Conservation (phyloP, 306 rosid species). For the Rubus idaeus region DNA sequence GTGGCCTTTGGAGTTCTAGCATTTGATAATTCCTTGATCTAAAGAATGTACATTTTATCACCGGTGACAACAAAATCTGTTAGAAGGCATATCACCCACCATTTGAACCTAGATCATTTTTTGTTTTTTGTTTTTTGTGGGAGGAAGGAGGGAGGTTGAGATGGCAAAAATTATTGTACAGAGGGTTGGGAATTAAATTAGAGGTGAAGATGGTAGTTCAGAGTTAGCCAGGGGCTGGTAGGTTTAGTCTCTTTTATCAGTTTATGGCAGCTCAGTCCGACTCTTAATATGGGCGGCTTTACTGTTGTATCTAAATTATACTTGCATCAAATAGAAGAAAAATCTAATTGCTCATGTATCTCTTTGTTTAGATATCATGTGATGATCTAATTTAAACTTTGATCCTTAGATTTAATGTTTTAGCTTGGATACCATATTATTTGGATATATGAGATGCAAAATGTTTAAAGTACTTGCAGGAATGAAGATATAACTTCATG, state of each 20-base stretch:
- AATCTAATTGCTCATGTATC: slow-evolving; percentile 10
- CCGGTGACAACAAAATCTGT: slow-evolving; percentile 7
- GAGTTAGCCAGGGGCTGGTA: slow-evolving; percentile 18
- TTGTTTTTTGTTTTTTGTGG: background rate
- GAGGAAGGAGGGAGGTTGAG: slow-evolving; percentile 26
- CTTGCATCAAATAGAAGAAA: slow-evolving; percentile 29
- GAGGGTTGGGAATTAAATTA: slow-evolving; percentile 23
- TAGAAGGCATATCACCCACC: background rate
- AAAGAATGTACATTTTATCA: slow-evolving; percentile 25
- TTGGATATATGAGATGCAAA: no score
- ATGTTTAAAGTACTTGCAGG: no score
- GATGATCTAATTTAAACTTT: background rate
- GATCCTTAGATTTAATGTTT: background rate
- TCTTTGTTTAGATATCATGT: background rate
- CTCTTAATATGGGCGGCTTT: slow-evolving; percentile 1
- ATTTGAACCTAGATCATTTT: slow-evolving; percentile 5
- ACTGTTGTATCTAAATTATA: slow-evolving; percentile 19
- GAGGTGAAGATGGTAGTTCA: slow-evolving; percentile 20
- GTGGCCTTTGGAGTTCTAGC: slow-evolving; percentile 25
- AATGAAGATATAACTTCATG: no score
- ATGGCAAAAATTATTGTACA: slow-evolving; percentile 33
- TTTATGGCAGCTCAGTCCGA: slow-evolving; percentile 5
- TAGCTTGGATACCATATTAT: no score
- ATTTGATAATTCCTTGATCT: slow-evolving; percentile 22
- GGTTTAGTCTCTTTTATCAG: slow-evolving; percentile 9